Percentiles rank a stretch among this genome's conserved stretches.
These are phyloP conservation scores for Suillus lakei DNA, from an alignment of 768 basidiomycete species.

Conservation along the genomic window DNA sequence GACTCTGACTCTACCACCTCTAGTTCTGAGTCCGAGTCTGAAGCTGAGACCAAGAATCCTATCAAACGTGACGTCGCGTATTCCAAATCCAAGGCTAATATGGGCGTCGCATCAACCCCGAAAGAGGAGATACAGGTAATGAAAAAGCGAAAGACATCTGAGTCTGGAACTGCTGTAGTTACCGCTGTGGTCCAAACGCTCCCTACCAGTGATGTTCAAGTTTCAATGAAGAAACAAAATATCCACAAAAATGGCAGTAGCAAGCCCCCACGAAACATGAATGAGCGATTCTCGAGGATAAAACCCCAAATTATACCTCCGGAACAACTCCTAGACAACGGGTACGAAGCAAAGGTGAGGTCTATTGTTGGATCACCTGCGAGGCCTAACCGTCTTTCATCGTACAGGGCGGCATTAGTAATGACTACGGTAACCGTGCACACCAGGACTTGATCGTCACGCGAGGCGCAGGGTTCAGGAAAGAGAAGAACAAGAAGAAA, in stretches of 20 bases:
- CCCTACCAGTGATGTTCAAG: constrained; percentile 1
- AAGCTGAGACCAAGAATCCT: not conserved
- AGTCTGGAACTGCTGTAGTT: constrained; percentile 51
- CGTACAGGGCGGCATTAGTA: constrained; percentile 58
- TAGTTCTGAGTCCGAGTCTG: constrained; percentile 9
- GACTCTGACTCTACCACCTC: constrained; percentile 8
- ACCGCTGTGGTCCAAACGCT: constrained; percentile 43
- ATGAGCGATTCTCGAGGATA: constrained; percentile 81
- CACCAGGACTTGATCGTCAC: constrained; percentile 90
- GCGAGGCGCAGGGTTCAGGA: constrained; percentile 92
- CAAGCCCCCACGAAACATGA: constrained; percentile 42
- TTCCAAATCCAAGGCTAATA: constrained; percentile 28
- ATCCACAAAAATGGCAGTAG: constrained; percentile 19
- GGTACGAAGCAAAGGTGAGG: constrained; percentile 79
- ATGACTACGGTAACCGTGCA: constrained; percentile 90
- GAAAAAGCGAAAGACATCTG: constrained; percentile 67
- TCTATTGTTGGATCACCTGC: not conserved
- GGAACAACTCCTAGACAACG: constrained; percentile 61
- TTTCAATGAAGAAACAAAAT: constrained; percentile 3
- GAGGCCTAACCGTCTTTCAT: not conserved
- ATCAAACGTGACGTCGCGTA: not conserved
- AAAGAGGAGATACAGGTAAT: constrained; percentile 37
- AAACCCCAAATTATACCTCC: constrained; percentile 61
- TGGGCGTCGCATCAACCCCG: constrained; percentile 5
- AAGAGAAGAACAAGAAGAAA: constrained; percentile 99